Percentiles rank a stretch among this genome's conserved stretches.
Evolutionary conservation across 139 green algal species (phyloP).

Genomic region (Pleodorina starrii): DNA sequence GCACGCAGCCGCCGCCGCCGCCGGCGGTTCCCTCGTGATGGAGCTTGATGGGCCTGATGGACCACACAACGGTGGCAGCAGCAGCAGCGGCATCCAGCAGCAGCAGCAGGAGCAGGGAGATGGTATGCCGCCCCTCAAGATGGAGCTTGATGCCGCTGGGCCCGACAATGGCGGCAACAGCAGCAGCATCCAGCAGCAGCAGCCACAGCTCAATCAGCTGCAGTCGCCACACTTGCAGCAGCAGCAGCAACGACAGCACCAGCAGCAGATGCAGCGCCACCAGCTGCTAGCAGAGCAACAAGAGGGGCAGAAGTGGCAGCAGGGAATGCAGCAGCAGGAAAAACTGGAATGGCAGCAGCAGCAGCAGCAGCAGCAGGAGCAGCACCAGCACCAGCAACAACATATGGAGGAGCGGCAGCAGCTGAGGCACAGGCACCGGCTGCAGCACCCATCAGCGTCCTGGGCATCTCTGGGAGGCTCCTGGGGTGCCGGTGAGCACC

Average conservation of each 20-base stretch:
- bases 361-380: background rate
- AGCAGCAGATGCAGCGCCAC: background rate
- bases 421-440: background rate
- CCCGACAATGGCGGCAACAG: background rate
- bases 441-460: too few relatives aligned
- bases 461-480: too few relatives aligned
- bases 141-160: too few relatives aligned
- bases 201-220: background rate
- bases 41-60: too few relatives aligned
- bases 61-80: too few relatives aligned
- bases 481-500: too few relatives aligned
- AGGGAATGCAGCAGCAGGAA: background rate
- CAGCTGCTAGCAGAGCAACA: background rate
- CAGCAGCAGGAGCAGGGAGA: too few relatives aligned
- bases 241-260: background rate
- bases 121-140: too few relatives aligned
- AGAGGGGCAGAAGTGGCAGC: background rate
- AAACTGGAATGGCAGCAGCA: slow-evolving; percentile 2
- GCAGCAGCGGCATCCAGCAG: too few relatives aligned
- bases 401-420: background rate
- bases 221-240: background rate
- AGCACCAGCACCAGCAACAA: background rate
- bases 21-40: too few relatives aligned
- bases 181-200: background rate
- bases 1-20: too few relatives aligned